Percentiles rank a stretch among this genome's conserved stretches.
Evolutionary conservation across 2,329 filamentous ascomycete species (phyloP).

Genomic region (Pseudogymnoascus pannorum): DNA sequence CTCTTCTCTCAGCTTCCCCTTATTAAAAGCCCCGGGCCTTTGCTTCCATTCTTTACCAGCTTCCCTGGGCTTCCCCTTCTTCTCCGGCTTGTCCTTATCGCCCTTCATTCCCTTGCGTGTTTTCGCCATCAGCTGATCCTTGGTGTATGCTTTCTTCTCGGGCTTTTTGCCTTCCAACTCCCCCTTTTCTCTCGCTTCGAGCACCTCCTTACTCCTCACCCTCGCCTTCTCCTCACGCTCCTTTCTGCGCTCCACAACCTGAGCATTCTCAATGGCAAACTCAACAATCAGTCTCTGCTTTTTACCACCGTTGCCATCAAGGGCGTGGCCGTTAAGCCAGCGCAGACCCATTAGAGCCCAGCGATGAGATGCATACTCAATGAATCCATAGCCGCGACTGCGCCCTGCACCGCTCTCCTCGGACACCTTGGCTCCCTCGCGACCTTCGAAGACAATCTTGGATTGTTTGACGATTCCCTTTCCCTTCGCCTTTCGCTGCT

Average conservation of each 20-base stretch:
- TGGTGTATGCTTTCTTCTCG: slow-evolving; percentile 27
- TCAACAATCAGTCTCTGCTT: slow-evolving; percentile 89
- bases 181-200: slow-evolving; percentile 27
- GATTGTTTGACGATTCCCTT: slow-evolving; percentile 84
- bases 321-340: slow-evolving; percentile 76
- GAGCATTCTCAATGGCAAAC: slow-evolving; percentile 96
- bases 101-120: slow-evolving; percentile 29
- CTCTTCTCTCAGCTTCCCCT: slow-evolving; percentile 6
- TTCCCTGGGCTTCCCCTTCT: slow-evolving; percentile 13
- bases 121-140: slow-evolving; percentile 29
- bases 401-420: slow-evolving; percentile 72
- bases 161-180: slow-evolving; percentile 25
- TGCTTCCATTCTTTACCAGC: slow-evolving; percentile 11
- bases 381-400: slow-evolving; percentile 91
- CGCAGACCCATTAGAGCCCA: slow-evolving; percentile 91
- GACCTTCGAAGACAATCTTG: slow-evolving; percentile 89
- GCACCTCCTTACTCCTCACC: slow-evolving; percentile 31
- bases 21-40: slow-evolving; percentile 9
- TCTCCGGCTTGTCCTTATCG: slow-evolving; percentile 19
- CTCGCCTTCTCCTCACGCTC: slow-evolving; percentile 53
- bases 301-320: slow-evolving; percentile 58
- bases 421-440: slow-evolving; percentile 73
- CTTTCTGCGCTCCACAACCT: slow-evolving; percentile 77
- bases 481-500: slow-evolving; percentile 68
- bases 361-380: slow-evolving; percentile 91